Evolutionary conservation across 805 yeast species (phyloP).

Genomic region (Hanseniaspora mollemarum): DNA sequence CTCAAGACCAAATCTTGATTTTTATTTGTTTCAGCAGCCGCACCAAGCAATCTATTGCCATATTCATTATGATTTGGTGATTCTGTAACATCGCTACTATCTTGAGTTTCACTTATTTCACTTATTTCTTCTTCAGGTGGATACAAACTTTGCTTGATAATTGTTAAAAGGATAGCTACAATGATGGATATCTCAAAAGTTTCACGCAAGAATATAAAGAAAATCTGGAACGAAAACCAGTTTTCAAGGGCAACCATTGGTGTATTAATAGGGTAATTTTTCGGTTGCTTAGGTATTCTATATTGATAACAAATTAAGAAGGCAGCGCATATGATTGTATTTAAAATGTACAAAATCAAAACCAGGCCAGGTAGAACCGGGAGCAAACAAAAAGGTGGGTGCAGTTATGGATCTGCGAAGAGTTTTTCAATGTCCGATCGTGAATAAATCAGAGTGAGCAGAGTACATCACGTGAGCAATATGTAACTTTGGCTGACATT

Average conservation of each 20-base stretch:
- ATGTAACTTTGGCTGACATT: too few species aligned
- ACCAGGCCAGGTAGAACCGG: too few species aligned
- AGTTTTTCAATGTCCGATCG: too few species aligned
- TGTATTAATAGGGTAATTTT: too few species aligned
- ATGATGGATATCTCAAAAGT: conserved; percentile 68
- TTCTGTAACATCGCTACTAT: conserved; percentile 5
- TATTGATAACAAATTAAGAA: too few species aligned
- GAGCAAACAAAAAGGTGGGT: too few species aligned
- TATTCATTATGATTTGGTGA: not conserved
- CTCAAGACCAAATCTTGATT: conserved; percentile 28
- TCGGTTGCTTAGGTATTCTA: too few species aligned
- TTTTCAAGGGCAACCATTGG: conserved; percentile 21
- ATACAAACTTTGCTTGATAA: conserved; percentile 49
- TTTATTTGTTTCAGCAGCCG: conserved; percentile 16
- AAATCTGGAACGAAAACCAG: conserved; percentile 59
- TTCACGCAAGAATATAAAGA: conserved; percentile 61
- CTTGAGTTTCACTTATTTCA: not conserved
- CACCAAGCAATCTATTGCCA: not conserved
- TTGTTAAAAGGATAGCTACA: conserved; percentile 60
- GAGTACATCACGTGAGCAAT: too few species aligned
- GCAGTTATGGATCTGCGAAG: too few species aligned
- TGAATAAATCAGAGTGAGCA: too few species aligned
- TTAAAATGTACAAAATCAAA: too few species aligned
- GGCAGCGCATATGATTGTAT: too few species aligned
- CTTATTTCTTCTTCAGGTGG: conserved; percentile 18